phyloP scores from a whole-genome alignment of 2,329 filamentous ascomycete genomes.

The Sclerotinia subarctica region DNA sequence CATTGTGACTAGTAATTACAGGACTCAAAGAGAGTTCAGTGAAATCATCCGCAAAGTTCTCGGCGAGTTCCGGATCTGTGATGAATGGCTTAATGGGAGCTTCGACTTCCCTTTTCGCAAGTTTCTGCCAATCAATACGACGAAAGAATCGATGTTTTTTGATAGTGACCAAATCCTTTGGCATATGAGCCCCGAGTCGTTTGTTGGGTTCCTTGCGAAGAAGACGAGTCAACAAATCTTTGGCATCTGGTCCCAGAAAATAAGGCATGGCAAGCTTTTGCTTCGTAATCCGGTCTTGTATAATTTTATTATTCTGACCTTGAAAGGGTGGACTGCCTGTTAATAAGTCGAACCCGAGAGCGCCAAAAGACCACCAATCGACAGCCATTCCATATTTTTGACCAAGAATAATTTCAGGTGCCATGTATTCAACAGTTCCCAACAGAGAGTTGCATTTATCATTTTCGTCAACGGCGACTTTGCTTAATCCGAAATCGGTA shows the following conservation, averaged over 20 bases:
- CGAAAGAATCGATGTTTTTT: slow-evolving; percentile 96
- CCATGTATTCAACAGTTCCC: slow-evolving; percentile 98
- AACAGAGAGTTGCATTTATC: slow-evolving; percentile 81
- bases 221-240: slow-evolving; percentile 86
- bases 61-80: slow-evolving; percentile 90
- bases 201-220: slow-evolving; percentile 90
- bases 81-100: slow-evolving; percentile 91
- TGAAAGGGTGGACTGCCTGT: slow-evolving; percentile 90
- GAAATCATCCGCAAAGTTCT: slow-evolving; percentile 95
- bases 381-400: slow-evolving; percentile 90
- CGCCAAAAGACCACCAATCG: slow-evolving; percentile 98
- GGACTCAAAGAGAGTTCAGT: slow-evolving; percentile 82
- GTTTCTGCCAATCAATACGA: slow-evolving; percentile 89
- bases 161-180: slow-evolving; percentile 79
- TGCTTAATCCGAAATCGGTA: slow-evolving; percentile 95
- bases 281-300: slow-evolving; percentile 92
- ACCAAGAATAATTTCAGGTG: slow-evolving; percentile 82
- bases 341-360: slow-evolving; percentile 86
- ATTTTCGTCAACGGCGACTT: slow-evolving; percentile 75
- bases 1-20: slow-evolving; percentile 45
- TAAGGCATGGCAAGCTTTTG: slow-evolving; percentile 88
- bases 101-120: slow-evolving; percentile 77
- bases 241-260: slow-evolving; percentile 86
- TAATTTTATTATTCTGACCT: slow-evolving; percentile 88
- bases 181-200: slow-evolving; percentile 82